Conservation (phyloP, 1,139 yeast species). For the Trichomonascaceae sp. region DNA sequence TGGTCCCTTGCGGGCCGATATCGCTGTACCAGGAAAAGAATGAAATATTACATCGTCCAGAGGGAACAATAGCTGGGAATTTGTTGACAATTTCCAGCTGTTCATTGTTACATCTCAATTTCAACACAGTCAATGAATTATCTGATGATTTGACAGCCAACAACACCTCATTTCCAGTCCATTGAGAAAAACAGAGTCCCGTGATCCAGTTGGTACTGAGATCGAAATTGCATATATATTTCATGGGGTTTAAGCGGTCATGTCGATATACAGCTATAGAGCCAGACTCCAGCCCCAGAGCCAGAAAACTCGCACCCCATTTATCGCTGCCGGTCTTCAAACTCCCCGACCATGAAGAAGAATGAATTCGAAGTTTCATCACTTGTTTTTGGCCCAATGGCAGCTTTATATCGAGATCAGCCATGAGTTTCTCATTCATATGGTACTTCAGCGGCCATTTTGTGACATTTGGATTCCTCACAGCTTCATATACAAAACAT, state of each 20-base stretch:
- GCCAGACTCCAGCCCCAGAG: constrained; percentile 20
- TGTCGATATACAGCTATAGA: constrained; percentile 15
- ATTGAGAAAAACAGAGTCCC: constrained; percentile 14
- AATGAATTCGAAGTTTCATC: constrained; percentile 5
- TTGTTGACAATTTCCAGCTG: background rate
- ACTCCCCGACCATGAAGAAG: constrained; percentile 9
- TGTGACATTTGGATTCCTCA: constrained; percentile 15
- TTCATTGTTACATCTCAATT: background rate
- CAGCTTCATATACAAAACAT: constrained; percentile 17
- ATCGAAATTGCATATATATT: constrained; percentile 5
- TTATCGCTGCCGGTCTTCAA: constrained; percentile 8
- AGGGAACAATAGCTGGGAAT: background rate
- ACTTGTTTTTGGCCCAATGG: background rate
- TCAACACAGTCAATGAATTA: background rate
- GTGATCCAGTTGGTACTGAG: constrained; percentile 14
- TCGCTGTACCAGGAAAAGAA: background rate
- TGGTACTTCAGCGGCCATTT: constrained; percentile 17
- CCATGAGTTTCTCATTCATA: constrained; percentile 12
- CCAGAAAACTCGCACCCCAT: constrained; percentile 22
- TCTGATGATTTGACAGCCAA: constrained; percentile 6
- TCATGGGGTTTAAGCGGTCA: constrained; percentile 8
- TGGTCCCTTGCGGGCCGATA: no score
- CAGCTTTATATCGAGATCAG: constrained; percentile 11
- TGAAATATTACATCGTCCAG: background rate
- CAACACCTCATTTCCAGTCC: constrained; percentile 7